These are phyloP conservation scores for Coemansia sp. DNA, from an alignment of 192 early-diverging fungal species.

Conservation along the genomic window DNA sequence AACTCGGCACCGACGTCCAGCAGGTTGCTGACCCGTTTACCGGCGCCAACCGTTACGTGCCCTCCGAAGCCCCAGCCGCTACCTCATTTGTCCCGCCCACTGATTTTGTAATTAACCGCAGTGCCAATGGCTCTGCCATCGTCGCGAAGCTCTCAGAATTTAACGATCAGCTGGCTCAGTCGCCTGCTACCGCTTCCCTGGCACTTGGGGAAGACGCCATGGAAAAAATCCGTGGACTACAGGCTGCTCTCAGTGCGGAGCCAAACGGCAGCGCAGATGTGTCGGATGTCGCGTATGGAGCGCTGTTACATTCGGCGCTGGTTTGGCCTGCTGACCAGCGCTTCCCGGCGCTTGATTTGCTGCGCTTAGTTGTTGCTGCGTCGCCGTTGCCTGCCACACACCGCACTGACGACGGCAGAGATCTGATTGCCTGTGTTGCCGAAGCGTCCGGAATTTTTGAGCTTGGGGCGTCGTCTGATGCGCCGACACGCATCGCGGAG, in stretches of 20 bases:
- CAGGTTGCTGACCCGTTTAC: slow-evolving; percentile 37
- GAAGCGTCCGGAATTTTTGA: slow-evolving; percentile 33
- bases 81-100: slow-evolving; percentile 19
- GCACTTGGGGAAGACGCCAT: slow-evolving; percentile 20
- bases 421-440: slow-evolving; percentile 44
- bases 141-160: slow-evolving; percentile 72
- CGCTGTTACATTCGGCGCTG: slow-evolving; percentile 57
- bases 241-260: no score
- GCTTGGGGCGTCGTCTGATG: slow-evolving; percentile 9
- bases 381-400: slow-evolving; percentile 27
- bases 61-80: slow-evolving; percentile 17
- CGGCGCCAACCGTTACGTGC: slow-evolving; percentile 64
- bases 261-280: slow-evolving; percentile 22
- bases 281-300: slow-evolving; percentile 39
- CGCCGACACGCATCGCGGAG: slow-evolving; percentile 50
- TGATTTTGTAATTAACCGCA: slow-evolving; percentile 64
- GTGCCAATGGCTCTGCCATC: slow-evolving; percentile 70
- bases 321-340: slow-evolving; percentile 68
- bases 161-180: slow-evolving; percentile 57
- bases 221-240: slow-evolving; percentile 10
- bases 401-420: slow-evolving; percentile 20
- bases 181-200: slow-evolving; percentile 9
- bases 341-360: slow-evolving; percentile 83
- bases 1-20: slow-evolving; percentile 11
- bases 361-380: slow-evolving; percentile 67